Evolutionary conservation across 768 basidiomycete species (phyloP), one percentile per base, ranked within the genome.

Genomic region (Kwoniella heveanensis): DNA sequence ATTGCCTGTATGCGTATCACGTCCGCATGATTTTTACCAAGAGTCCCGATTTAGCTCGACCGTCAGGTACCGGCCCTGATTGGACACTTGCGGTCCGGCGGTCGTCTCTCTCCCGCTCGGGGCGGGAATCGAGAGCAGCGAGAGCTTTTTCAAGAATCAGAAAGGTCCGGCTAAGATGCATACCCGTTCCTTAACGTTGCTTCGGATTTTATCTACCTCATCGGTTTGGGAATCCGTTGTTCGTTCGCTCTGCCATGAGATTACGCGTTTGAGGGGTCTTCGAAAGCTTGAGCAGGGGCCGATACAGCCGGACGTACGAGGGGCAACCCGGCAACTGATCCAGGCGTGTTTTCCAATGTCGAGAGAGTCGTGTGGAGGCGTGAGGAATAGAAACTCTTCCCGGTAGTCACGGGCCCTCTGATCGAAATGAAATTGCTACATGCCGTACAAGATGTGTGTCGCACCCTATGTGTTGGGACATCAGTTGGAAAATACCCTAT

Each of bases 1-100:
- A n/a, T n/a, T n/a, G n/a, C n/a, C n/a, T n/a, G n/a, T n/a, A n/a
- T n/a, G 39, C 39, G 39, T 44, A 44, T 17, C 10, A 44, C 4
- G 39, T 10, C 10, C 39, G 19, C 39, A 44, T 44, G 39, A 44
- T 44, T 44, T n/a, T 36, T 44, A 44, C 39, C 39, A 44, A 44
- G 39, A 44, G 39, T 44, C 39, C 39, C 39, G 39, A 44, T 44
- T 44, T 44, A 44, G 17, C 39, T 44, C 15, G 39, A 9, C 39
- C 9, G 39, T 44, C 39, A 44, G 39, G 39, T 44, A 44, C 39
- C 39, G 39, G 39, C 39, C 39, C 39, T 44, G 39, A 44, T 44
- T 44, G 5, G 39, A 3, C 6, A 17, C 39, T 10, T 44, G 39
- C 39, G 39, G 39, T 44, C 39, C 39, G 39, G 39, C 39, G 39